phyloP scores from a whole-genome alignment of 495 filamentous ascomycete species.

The Tuber umbilicatum region DNA sequence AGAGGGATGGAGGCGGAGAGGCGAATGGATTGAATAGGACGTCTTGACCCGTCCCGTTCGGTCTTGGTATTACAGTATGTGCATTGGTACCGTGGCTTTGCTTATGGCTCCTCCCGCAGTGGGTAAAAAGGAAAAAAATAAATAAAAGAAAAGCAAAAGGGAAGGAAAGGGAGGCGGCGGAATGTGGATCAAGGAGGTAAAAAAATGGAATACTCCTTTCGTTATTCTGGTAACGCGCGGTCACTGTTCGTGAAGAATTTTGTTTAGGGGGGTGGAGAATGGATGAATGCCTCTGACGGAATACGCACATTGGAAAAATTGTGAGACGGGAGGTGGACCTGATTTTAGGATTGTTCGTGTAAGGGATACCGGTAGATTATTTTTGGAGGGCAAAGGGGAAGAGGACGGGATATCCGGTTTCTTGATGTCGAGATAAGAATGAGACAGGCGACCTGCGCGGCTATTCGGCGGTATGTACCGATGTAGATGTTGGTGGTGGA shows the following conservation, averaged over 20 bases:
- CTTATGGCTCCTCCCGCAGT: constrained; percentile 4
- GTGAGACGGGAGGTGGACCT: neutral
- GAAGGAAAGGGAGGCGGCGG: constrained; percentile 8
- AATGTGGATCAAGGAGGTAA: neutral
- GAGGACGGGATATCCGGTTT: neutral
- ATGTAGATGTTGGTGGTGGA: neutral
- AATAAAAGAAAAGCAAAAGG: neutral
- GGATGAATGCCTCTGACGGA: neutral
- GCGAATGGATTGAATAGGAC: neutral
- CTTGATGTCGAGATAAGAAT: neutral
- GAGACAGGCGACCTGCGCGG: neutral
- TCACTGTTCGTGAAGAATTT: neutral
- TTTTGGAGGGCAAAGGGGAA: neutral
- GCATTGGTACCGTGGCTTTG: neutral
- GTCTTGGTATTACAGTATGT: neutral
- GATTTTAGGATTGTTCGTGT: neutral
- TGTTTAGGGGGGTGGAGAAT: neutral
- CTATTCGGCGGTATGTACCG: neutral
- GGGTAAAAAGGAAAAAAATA: neutral
- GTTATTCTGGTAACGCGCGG: neutral
- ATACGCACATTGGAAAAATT: neutral
- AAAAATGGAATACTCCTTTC: constrained; percentile 9
- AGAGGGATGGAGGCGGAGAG: constrained; percentile 2
- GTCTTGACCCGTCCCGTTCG: neutral
- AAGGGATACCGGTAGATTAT: neutral